Conservation (phyloP, 1,284 basidiomycete species). For the Apiotrichum porosum region DNA sequence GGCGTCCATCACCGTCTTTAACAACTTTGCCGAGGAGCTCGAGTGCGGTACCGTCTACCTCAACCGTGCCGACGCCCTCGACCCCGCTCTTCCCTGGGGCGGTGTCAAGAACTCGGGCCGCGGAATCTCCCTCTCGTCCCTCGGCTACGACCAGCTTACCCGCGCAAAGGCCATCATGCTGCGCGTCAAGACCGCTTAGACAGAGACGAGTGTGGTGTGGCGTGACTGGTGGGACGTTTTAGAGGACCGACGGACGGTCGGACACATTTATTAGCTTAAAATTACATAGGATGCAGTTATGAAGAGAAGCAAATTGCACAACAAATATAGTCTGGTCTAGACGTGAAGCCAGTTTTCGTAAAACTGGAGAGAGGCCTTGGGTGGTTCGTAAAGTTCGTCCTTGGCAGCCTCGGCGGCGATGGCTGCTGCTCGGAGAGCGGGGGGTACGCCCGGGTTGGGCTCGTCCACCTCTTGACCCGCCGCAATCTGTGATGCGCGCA, state of each 20-base stretch:
- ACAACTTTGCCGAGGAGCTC: slow-evolving; percentile 65
- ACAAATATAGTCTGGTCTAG: no score
- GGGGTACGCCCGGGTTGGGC: slow-evolving; percentile 1
- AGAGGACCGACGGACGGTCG: neutral
- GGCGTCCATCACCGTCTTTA: slow-evolving; percentile 58
- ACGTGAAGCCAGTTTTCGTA: slow-evolving; percentile 28
- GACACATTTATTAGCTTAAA: no score
- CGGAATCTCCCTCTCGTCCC: slow-evolving; percentile 81
- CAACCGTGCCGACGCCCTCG: slow-evolving; percentile 84
- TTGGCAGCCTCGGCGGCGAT: neutral
- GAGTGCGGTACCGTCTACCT: slow-evolving; percentile 86
- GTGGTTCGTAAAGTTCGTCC: slow-evolving; percentile 14
- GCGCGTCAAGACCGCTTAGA: slow-evolving; percentile 14
- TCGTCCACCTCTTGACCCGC: slow-evolving; percentile 36
- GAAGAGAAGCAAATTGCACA: neutral
- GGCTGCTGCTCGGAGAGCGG: neutral
- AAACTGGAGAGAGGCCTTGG: slow-evolving; percentile 17
- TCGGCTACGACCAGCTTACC: slow-evolving; percentile 50
- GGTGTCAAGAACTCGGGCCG: slow-evolving; percentile 89
- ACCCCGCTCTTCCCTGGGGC: slow-evolving; percentile 88
- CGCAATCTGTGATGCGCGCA: slow-evolving; percentile 37
- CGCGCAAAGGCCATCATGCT: slow-evolving; percentile 20
- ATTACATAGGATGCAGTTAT: neutral
- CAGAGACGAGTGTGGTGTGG: no score
- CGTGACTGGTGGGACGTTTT: neutral